Evolutionary conservation across 2,329 filamentous ascomycete species (phyloP), one percentile per base, ranked within the genome.

Genomic region (Colletotrichum euphorbiae): DNA sequence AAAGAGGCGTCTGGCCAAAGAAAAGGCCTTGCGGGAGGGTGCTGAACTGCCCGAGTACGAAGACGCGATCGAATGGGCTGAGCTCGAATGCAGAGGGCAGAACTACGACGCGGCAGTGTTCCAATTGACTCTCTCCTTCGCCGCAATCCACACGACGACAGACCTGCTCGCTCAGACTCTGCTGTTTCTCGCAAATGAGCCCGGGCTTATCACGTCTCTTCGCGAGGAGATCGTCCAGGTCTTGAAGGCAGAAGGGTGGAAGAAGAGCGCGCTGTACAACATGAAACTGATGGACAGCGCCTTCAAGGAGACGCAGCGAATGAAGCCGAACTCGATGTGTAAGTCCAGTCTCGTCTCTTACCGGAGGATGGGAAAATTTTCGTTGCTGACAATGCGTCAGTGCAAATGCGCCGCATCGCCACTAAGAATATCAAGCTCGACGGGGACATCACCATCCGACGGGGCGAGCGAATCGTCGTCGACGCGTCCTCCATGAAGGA

Each of bases 111-210:
- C 84, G 0, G 82, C 90, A 17, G 79, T 77, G 12, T 93, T 92
- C 40, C 92, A 97, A 75, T 84, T 93, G 28, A 85, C 98, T 5
- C 94, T 96, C 0, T 87, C 92, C 51, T 91, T 93, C 36, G 79
- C 77, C 1, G 79, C 80, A 3, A 80, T 82, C 15, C 81, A 83
- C 69, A 82, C 79, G 6, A 82, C 81, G 0, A 77, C 78, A 1
- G 77, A 80, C 50, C 58, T 75, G 3, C 24, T 77, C 0, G 75
- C 76, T 3, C 77, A 81, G 15, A 72, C 78, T 2, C 70, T 85
- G 45, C 76, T 77, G 43, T 79, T 84, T 42, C 70, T 85, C 11
- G 74, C 73, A 3, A 73, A 74, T 2, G 71, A 81, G 43, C 79
- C 79, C 0, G 79, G 83, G 50, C 77, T 77, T 40, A 72, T 83